A percentile compares a stretch with the other conserved stretches of the same genome.
phyloP scores from a whole-genome alignment of 441 rosid genomes.

The Isatis lusitanica region DNA sequence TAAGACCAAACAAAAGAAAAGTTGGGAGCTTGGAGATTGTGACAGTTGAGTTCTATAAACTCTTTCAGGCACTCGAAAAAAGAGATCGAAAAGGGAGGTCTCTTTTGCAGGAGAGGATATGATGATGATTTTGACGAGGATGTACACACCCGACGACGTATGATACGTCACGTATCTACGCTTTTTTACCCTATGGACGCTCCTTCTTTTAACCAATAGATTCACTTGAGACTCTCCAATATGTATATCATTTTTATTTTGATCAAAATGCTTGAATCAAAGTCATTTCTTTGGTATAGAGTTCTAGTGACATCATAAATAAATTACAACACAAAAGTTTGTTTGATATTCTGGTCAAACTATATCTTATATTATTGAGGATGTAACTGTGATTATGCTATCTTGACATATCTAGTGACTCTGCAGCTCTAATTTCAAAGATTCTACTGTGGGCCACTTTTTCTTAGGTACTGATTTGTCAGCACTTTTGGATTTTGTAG shows the following conservation, averaged over 20 bases:
- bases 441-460: slow-evolving; percentile 25
- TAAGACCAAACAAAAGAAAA: slow-evolving; percentile 11
- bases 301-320: neutral
- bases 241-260: neutral
- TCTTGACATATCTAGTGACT: slow-evolving; percentile 30
- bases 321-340: neutral
- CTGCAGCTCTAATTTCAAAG: slow-evolving; percentile 25
- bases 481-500: slow-evolving; percentile 24
- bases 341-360: slow-evolving; percentile 10
- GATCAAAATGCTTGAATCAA: neutral
- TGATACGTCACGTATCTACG: too few species aligned
- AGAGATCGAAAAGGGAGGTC: neutral
- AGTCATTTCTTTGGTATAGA: neutral
- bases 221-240: neutral
- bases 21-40: slow-evolving; percentile 17
- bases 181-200: slow-evolving; percentile 5
- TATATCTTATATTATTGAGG: neutral
- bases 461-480: slow-evolving; percentile 26
- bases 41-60: slow-evolving; percentile 32
- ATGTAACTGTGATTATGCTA: neutral
- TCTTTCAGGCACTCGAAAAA: slow-evolving; percentile 19
- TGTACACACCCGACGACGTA: slow-evolving; percentile 14
- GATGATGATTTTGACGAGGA: slow-evolving; percentile 2
- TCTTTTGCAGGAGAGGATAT: slow-evolving; percentile 22
- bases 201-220: neutral